These are phyloP conservation scores for Sordaria brevicollis DNA, from an alignment of 495 filamentous ascomycete species.

Conservation along the genomic window DNA sequence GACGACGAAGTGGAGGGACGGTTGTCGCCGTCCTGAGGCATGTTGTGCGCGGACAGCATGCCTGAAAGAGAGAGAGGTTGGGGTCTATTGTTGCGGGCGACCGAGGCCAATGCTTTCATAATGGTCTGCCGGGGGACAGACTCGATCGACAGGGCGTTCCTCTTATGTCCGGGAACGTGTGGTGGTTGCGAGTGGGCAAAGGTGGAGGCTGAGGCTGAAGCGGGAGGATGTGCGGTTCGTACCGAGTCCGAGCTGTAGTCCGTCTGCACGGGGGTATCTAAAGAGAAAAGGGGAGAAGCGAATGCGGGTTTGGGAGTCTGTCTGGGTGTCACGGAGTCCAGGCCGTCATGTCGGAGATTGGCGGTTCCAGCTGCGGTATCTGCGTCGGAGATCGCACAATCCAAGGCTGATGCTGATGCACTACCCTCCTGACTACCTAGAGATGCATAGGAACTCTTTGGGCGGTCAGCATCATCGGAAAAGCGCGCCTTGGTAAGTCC, in stretches of 20 bases:
- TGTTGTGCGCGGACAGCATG: slow-evolving; percentile 35
- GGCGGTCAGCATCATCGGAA: slow-evolving; percentile 10
- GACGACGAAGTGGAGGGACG: slow-evolving; percentile 41
- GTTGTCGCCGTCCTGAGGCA: slow-evolving; percentile 28
- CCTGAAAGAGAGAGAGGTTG: slow-evolving; percentile 45
- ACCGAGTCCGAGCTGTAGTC: slow-evolving; percentile 1
- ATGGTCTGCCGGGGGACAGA: slow-evolving; percentile 75
- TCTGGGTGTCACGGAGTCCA: background rate
- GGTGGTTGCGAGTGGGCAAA: background rate
- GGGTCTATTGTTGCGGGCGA: slow-evolving; percentile 50
- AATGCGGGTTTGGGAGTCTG: slow-evolving; percentile 1
- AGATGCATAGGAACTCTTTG: slow-evolving; percentile 12
- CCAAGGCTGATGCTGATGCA: background rate
- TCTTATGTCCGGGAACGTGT: slow-evolving; percentile 34
- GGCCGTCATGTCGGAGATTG: slow-evolving; percentile 7
- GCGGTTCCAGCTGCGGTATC: background rate
- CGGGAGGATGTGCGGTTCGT: slow-evolving; percentile 1
- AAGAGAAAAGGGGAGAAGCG: background rate
- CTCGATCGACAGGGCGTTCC: slow-evolving; percentile 56
- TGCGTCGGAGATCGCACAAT: background rate
- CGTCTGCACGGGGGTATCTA: slow-evolving; percentile 3
- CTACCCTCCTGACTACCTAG: no score
- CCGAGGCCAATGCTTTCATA: slow-evolving; percentile 76
- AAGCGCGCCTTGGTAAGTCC: slow-evolving; percentile 13
- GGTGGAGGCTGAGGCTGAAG: background rate